Base-by-base conservation (phyloP, 2,329 filamentous ascomycete genomes). In the Colletotrichum aenigma region DNA sequence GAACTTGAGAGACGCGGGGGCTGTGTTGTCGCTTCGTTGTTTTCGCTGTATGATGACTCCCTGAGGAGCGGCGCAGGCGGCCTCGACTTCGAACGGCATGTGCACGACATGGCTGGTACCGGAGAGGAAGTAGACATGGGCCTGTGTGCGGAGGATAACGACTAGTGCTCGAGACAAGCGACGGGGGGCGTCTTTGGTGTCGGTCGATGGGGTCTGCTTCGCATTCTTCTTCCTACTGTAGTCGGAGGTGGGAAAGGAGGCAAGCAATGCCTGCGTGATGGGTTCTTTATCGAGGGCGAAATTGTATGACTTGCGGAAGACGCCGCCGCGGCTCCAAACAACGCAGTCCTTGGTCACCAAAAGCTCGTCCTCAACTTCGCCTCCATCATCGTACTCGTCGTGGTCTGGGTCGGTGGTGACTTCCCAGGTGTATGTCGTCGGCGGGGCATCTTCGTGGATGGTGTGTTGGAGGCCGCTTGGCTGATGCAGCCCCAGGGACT, bases 71-170 rank as follows among this genome's bases (percentile, higher is more conserved):
- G 96, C 92, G 83, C 96, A 95, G 34, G 95, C 96, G 69, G 92
- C 92, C 82, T 98, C 95, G 56, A 98, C 94, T 85, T 98, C 96
- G 81, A 99, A 99, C 3, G 96, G 96, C 81, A 99, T 92, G 83
- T 98, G 95, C 64, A 98, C 90, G 74, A 98, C 92, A 89, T 99
- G 95, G 81, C 92, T 97, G 38, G 95, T 93, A 24, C 96, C 96
- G 3, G 94, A 92, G 48, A 98, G 90, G 82, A 97, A 98, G 87
- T 96, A 97, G 78, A 99, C 92, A 82, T 98, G 96, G 26, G 95
- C 96, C 82, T 98, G 96, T 1, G 95, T 96, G 85, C 95, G 96
- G 78, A 99, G 91, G 79, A 98, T 94, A 66, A 99, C 94, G 9
- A 98, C 95, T 76, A 99, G 86, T 6, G 96, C 96, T 81, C 93